Evolutionary conservation across 2,329 filamentous ascomycete species (phyloP).

Genomic region (Chaetothyriales sp.): DNA sequence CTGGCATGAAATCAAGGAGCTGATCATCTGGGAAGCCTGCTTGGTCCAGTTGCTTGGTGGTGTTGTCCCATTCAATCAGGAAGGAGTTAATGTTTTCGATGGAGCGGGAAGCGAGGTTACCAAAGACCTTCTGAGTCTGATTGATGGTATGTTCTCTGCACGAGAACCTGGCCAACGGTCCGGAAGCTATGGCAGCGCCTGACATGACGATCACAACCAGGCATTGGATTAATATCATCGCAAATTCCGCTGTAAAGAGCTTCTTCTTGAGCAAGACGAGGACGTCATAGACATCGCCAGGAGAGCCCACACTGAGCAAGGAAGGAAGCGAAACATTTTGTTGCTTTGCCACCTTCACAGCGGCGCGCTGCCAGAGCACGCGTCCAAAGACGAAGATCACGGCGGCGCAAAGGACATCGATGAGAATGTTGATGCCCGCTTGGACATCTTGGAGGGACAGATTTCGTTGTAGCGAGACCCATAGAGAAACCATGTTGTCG

Average conservation of each 20-base stretch:
- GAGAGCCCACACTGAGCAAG: conserved; percentile 7
- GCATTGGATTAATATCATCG: conserved; percentile 6
- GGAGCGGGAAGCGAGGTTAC: conserved; percentile 2
- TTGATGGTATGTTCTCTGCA: conserved; percentile 1
- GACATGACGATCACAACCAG: conserved; percentile 5
- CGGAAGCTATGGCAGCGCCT: conserved; percentile 4
- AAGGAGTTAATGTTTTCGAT: conserved; percentile 1
- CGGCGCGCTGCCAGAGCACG: conserved; percentile 5
- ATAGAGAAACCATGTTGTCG: too few species aligned
- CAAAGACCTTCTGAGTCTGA: conserved; percentile 1
- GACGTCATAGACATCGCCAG: conserved; percentile 7
- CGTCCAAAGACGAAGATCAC: conserved; percentile 8
- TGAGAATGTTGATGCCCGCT: conserved; percentile 8
- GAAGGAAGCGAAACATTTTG: conserved; percentile 3
- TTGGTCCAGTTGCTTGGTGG: conserved; percentile 3
- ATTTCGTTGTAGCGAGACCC: background rate
- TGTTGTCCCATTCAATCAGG: conserved; percentile 3
- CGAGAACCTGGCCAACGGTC: conserved; percentile 8
- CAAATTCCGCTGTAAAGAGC: conserved; percentile 2
- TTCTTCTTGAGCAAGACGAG: conserved; percentile 6
- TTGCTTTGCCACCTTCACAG: conserved; percentile 3
- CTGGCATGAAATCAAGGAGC: conserved; percentile 7
- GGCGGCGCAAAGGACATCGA: conserved; percentile 6
- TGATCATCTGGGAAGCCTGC: conserved; percentile 5
- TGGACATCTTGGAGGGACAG: conserved; percentile 11